Percentiles rank a stretch among this genome's conserved stretches.
Evolutionary conservation across 176 grass and related monocot species (phyloP).

Genomic region (Eremochloa ophiuroides): DNA sequence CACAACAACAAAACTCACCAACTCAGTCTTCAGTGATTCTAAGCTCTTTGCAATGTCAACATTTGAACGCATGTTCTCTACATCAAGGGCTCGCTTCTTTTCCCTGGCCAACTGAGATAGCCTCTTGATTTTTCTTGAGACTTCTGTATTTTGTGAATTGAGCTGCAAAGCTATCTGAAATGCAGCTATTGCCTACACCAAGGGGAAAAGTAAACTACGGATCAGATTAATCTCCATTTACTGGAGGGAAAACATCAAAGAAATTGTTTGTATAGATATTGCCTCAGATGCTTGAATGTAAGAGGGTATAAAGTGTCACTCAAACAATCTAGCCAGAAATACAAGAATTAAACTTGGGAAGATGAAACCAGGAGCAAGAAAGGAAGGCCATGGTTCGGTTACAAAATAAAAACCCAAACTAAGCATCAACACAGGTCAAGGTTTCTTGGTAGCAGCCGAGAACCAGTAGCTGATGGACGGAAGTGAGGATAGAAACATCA

Average conservation of each 20-base stretch:
- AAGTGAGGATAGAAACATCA: background rate
- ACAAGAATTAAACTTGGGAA: background rate
- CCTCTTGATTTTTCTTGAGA: constrained; percentile 88
- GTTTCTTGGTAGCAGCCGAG: background rate
- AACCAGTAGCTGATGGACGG: background rate
- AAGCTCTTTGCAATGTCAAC: constrained; percentile 63
- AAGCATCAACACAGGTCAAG: background rate
- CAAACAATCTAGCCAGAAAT: constrained; percentile 4
- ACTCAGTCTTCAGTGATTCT: constrained; percentile 64
- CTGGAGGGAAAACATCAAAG: background rate
- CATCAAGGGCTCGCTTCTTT: constrained; percentile 68
- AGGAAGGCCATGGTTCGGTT: background rate
- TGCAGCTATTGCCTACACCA: constrained; percentile 66
- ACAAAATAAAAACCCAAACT: background rate
- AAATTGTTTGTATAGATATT: constrained; percentile 4
- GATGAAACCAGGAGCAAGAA: background rate
- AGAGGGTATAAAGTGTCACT: background rate
- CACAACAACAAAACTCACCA: constrained; percentile 55
- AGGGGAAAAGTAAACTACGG: background rate
- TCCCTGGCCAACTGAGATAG: constrained; percentile 75
- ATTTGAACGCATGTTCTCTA: constrained; percentile 68
- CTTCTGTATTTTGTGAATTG: constrained; percentile 88
- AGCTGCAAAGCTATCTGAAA: constrained; percentile 80
- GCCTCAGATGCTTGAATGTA: background rate
- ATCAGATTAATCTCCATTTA: constrained; percentile 6